Conservation (phyloP, 257 asterid genomes). For the Nicotiana attenuata region DNA sequence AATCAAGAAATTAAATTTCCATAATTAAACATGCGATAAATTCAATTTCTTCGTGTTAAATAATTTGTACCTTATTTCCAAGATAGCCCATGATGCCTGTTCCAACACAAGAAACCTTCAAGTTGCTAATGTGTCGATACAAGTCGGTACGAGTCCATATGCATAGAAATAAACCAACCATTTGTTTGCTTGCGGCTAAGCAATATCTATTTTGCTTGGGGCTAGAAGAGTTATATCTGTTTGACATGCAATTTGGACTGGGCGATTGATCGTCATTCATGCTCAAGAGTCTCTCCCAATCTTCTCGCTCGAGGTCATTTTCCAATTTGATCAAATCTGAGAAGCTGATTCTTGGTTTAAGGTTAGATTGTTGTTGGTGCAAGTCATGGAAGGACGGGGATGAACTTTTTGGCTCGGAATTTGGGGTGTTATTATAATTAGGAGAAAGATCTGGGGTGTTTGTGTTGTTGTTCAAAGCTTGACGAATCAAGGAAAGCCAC, state of each 20-base stretch:
- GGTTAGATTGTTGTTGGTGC: conserved; percentile 2
- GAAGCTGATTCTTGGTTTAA: conserved; percentile 41
- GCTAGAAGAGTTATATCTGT: not conserved
- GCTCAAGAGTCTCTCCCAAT: conserved; percentile 11
- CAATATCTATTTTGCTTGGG: conserved; percentile 23
- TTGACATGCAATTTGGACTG: not conserved
- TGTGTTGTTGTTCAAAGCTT: conserved; percentile 35
- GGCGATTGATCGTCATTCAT: conserved; percentile 20
- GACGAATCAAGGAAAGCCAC: conserved; percentile 65
- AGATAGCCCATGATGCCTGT: conserved; percentile 80
- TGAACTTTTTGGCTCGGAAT: conserved; percentile 17
- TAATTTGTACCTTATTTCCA: conserved; percentile 60
- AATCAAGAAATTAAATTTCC: too few species aligned
- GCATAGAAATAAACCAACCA: conserved; percentile 67
- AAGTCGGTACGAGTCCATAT: conserved; percentile 68
- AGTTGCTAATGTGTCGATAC: conserved; percentile 31
- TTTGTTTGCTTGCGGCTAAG: conserved; percentile 70
- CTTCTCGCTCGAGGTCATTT: conserved; percentile 14
- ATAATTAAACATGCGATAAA: not conserved
- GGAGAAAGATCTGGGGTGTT: not conserved
- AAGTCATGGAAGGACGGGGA: conserved; percentile 3
- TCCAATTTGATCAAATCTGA: conserved; percentile 43
- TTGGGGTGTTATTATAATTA: not conserved
- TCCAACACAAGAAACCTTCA: conserved; percentile 70
- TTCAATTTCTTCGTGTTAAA: not conserved